Conservation (phyloP, 495 filamentous ascomycete genomes). For the Durotheca rogersii region DNA sequence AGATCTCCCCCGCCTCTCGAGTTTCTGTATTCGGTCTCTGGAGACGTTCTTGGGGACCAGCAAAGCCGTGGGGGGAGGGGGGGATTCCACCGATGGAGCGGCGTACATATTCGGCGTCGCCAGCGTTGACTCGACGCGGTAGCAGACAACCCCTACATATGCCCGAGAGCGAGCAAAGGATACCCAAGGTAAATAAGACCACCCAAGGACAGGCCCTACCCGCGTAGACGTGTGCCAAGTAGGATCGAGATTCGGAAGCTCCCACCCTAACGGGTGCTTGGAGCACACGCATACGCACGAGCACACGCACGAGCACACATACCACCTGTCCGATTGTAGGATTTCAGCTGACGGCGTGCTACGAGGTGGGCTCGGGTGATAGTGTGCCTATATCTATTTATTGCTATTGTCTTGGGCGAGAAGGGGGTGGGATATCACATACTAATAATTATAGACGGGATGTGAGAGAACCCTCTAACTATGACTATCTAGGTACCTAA, state of each 20-base stretch:
- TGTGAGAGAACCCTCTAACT: too few species aligned
- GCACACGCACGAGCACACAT: too few species aligned
- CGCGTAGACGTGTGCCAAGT: too few species aligned
- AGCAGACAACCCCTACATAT: too few species aligned
- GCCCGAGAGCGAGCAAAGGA: too few species aligned
- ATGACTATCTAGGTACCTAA: too few species aligned
- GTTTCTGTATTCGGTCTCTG: constrained; percentile 14
- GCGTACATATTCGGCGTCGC: constrained; percentile 3
- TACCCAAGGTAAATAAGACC: not conserved
- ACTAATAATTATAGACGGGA: too few species aligned
- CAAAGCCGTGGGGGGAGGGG: constrained; percentile 2
- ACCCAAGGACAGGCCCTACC: not conserved
- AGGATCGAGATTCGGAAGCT: not conserved
- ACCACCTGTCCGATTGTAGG: not conserved
- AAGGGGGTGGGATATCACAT: too few species aligned
- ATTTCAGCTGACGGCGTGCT: not conserved
- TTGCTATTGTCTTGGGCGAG: too few species aligned
- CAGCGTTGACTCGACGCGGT: too few species aligned
- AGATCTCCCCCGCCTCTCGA: too few species aligned
- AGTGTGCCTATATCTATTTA: not conserved
- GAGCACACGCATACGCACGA: too few species aligned
- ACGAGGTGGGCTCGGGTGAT: not conserved
- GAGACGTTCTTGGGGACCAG: constrained; percentile 3
- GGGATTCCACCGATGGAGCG: constrained; percentile 2
- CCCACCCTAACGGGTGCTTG: not conserved